These are phyloP conservation scores for Saccharomyces hybrid DNA, from an alignment of 1,139 yeast species.

Conservation along the genomic window DNA sequence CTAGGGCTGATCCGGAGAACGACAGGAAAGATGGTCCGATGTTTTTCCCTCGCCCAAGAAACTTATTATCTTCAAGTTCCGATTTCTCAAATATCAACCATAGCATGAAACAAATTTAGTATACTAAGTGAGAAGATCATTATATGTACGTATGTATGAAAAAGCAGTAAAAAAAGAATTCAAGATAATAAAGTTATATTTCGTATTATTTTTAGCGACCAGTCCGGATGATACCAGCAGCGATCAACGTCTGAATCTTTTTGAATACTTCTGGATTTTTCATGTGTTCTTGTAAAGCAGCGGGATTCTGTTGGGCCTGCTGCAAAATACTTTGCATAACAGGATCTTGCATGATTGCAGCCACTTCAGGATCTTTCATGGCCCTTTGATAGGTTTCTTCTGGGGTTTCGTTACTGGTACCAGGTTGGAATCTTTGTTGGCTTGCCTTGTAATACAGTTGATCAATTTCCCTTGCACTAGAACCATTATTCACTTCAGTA, in stretches of 20 bases:
- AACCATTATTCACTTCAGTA: constrained; percentile 50
- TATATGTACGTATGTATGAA: not conserved
- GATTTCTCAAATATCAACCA: not conserved
- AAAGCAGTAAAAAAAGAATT: not conserved
- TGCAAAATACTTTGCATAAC: constrained; percentile 92
- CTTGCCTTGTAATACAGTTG: constrained; percentile 72
- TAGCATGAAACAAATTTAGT: not conserved
- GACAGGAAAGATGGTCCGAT: not conserved
- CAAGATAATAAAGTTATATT: not conserved
- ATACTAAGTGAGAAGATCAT: not conserved
- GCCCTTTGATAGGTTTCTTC: constrained; percentile 92
- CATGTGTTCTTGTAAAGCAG: constrained; percentile 96
- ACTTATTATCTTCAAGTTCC: not conserved
- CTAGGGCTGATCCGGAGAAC: not conserved
- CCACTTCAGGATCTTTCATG: constrained; percentile 88
- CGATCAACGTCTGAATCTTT: constrained; percentile 83
- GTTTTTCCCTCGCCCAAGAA: not conserved
- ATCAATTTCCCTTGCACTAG: constrained; percentile 68
- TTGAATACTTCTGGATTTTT: constrained; percentile 86
- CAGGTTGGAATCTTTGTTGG: constrained; percentile 63
- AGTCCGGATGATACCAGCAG: constrained; percentile 96
- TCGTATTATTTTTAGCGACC: constrained; percentile 9
- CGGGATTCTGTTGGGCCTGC: constrained; percentile 94
- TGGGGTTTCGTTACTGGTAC: constrained; percentile 84
- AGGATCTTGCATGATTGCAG: constrained; percentile 85